Evolutionary conservation across 768 basidiomycete genomes (phyloP).

Genomic region (Auriscalpium vulgare): DNA sequence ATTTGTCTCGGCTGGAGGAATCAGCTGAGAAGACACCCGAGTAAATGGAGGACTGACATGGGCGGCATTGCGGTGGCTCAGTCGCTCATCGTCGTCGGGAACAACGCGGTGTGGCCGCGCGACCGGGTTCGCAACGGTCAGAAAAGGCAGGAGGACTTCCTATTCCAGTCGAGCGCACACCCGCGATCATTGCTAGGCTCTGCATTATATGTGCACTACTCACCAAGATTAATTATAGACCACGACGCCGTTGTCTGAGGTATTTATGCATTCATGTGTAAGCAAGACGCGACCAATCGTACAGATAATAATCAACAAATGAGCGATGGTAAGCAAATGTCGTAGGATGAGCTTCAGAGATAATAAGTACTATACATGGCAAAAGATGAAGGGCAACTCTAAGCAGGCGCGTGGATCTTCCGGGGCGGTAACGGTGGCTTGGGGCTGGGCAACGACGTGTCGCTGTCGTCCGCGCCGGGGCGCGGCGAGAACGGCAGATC

Average conservation of each 20-base stretch:
- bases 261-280: not conserved
- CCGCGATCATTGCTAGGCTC: not conserved
- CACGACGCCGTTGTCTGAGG: not conserved
- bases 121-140: not conserved
- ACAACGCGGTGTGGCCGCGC: not conserved
- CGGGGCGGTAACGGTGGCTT: conserved; percentile 20
- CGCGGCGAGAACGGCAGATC: conserved; percentile 5
- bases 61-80: conserved; percentile 8
- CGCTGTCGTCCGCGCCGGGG: not conserved
- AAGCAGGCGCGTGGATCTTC: conserved; percentile 11
- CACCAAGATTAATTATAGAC: not conserved
- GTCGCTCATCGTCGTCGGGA: not conserved
- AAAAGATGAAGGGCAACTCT: not conserved
- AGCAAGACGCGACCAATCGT: not conserved
- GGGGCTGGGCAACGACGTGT: not conserved
- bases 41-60: conserved; percentile 3
- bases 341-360: not conserved
- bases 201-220: too few relatives aligned
- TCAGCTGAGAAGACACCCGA: not conserved
- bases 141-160: not conserved
- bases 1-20: conserved; percentile 68
- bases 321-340: not conserved
- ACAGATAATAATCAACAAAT: not conserved
- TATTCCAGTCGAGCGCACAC: not conserved
- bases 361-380: not conserved